Base-by-base conservation (phyloP, 2,329 filamentous ascomycete species). In the Sporothrix protearum region DNA sequence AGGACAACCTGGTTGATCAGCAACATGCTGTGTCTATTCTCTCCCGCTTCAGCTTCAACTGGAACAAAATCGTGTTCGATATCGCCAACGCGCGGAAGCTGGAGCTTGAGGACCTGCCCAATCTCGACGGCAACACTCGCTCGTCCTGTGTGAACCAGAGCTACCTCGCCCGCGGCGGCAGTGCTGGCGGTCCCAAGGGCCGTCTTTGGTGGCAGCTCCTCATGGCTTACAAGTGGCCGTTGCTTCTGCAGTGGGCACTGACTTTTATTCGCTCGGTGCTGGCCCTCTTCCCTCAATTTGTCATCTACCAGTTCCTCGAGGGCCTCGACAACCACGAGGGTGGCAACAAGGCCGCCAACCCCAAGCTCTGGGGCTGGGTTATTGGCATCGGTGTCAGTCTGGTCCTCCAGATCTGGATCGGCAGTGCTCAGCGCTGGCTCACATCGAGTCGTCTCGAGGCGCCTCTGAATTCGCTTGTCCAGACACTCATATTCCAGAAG, bases 401-500 rank as follows among this genome's bases (percentile, higher is more conserved):
- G 33, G 63, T 78, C 3, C 74, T 80, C 39, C 78, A 79, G 71
- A 77, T 79, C 16, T 77, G 76, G 42, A 75, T 79, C 39, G 75
- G 75, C 70, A 78, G 77, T 57, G 75, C 76, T 55, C 76, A 80
- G 67, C 78, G 76, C 67, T 80, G 79, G 79, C 76, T 79, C 69
- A 80, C 79, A 0, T 74, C 75, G 2, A 79, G 77, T 47, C 77
- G 76, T 0, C 78, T 80, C 1, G 78, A 80, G 22, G 77, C 76
- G 14, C 79, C 79, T 0, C 72, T 80, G 10, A 75, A 72, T 45
- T 77, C 78, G 6, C 74, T 80, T 5, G 70, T 81, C 51, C 79
- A 81, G 74, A 77, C 78, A 0, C 73, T 81, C 39, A 78, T 81
- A 36, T 81, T 81, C 61, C 75, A 77, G 59, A 81, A 81, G 69